Evolutionary conservation across 176 grass and related monocot genomes (phyloP).

Genomic region (Raddia guianensis): DNA sequence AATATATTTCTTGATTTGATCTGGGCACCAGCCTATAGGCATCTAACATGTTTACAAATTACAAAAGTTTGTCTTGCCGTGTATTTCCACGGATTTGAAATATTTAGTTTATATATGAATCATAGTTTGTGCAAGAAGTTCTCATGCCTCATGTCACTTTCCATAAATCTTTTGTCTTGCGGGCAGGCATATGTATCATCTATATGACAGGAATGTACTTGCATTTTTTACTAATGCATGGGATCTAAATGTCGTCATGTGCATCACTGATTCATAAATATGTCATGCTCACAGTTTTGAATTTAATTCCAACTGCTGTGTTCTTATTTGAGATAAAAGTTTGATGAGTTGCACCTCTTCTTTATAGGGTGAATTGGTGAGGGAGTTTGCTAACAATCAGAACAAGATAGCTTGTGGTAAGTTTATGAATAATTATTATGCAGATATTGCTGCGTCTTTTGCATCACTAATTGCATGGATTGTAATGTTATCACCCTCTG

Average conservation of each 20-base stretch:
- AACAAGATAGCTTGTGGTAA: slow-evolving; percentile 86
- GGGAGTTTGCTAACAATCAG: slow-evolving; percentile 67
- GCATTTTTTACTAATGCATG: slow-evolving; percentile 11
- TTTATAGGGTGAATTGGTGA: slow-evolving; percentile 86
- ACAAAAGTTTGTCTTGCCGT: neutral
- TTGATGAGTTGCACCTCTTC: slow-evolving; percentile 21
- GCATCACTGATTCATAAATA: slow-evolving; percentile 5
- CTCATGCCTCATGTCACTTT: neutral
- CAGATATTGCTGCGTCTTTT: slow-evolving; percentile 3
- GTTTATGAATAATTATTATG: slow-evolving; percentile 25
- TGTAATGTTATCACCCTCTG: slow-evolving; percentile 15
- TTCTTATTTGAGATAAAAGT: neutral
- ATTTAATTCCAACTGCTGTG: slow-evolving; percentile 12
- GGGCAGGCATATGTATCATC: neutral
- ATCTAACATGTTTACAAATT: slow-evolving; percentile 8
- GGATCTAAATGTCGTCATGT: neutral
- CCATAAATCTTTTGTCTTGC: neutral
- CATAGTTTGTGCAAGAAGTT: slow-evolving; percentile 27
- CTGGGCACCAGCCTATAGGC: neutral
- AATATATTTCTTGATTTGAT: slow-evolving; percentile 4
- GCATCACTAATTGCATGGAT: slow-evolving; percentile 4
- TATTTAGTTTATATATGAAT: neutral
- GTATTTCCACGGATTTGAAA: neutral
- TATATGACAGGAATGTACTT: slow-evolving; percentile 11
- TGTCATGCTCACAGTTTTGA: neutral